Percentiles rank a stretch among this genome's conserved stretches.
phyloP scores from a whole-genome alignment of 805 yeast species.

The Schizosaccharomyces osmophilus region DNA sequence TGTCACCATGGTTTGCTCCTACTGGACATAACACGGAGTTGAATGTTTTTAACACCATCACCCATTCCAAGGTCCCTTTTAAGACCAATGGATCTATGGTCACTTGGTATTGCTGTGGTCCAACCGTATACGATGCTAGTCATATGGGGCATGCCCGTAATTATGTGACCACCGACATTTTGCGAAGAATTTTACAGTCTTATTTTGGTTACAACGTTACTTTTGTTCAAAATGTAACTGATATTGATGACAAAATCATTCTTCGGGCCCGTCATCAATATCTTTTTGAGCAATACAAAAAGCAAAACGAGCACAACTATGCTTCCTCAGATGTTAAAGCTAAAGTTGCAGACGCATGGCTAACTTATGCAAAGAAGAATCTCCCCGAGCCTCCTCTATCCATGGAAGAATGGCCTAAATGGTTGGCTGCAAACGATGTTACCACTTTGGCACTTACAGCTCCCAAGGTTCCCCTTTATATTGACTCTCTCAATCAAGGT shows the following conservation, averaged over 20 bases:
- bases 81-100: constrained; percentile 42
- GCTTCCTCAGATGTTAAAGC: constrained; percentile 15
- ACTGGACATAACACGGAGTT: constrained; percentile 6
- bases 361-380: constrained; percentile 27
- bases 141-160: constrained; percentile 98
- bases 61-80: constrained; percentile 18
- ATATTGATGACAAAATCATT: constrained; percentile 90
- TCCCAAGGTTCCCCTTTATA: constrained; percentile 77
- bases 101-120: constrained; percentile 95
- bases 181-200: constrained; percentile 67
- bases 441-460: constrained; percentile 26
- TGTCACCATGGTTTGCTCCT: constrained; percentile 31
- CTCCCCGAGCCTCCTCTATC: constrained; percentile 16
- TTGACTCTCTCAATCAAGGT: constrained; percentile 23
- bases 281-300: constrained; percentile 36
- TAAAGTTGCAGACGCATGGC: constrained; percentile 22
- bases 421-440: constrained; percentile 29
- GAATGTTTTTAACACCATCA: constrained; percentile 5
- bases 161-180: constrained; percentile 81
- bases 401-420: constrained; percentile 18
- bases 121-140: constrained; percentile 84
- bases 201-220: constrained; percentile 73
- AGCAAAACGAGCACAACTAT: constrained; percentile 5
- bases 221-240: constrained; percentile 94
- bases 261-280: constrained; percentile 78